These are phyloP conservation scores for Apiotrichum gamsii DNA, from an alignment of 1,284 basidiomycete genomes.

Conservation along the genomic window DNA sequence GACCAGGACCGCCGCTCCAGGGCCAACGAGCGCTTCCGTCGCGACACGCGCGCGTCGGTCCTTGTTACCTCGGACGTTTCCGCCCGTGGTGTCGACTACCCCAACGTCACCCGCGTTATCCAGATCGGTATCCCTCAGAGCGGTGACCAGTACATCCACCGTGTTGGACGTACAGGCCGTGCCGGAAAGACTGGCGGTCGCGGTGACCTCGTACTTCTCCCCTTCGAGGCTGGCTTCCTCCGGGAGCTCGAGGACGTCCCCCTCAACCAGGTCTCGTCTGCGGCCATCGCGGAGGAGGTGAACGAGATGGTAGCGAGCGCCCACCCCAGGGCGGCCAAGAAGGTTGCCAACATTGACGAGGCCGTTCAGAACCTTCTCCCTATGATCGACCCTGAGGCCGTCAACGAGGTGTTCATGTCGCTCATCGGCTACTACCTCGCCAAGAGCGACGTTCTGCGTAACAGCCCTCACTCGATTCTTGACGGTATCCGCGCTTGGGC, in stretches of 20 bases:
- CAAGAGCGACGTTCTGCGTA: conserved; percentile 54
- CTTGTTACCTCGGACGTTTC: conserved; percentile 86
- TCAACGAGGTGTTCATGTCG: conserved; percentile 63
- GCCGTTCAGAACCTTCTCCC: conserved; percentile 45
- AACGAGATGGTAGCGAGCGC: conserved; percentile 52
- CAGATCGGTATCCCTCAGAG: conserved; percentile 75
- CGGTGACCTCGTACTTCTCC: conserved; percentile 78
- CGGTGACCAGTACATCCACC: conserved; percentile 79
- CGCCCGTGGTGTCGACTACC: conserved; percentile 85
- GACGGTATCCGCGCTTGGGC: conserved; percentile 65
- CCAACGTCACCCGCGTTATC: conserved; percentile 84
- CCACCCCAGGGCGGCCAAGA: conserved; percentile 6
- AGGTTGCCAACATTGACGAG: conserved; percentile 41
- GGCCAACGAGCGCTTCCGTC: conserved; percentile 64
- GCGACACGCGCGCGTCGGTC: conserved; percentile 57
- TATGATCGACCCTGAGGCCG: conserved; percentile 54
- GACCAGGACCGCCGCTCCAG: conserved; percentile 60
- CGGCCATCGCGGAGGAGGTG: conserved; percentile 55
- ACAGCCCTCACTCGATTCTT: conserved; percentile 50
- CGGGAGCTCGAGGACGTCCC: conserved; percentile 65
- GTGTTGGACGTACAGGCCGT: conserved; percentile 86
- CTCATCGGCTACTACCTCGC: conserved; percentile 70
- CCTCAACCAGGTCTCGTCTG: conserved; percentile 57
- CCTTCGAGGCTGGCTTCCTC: conserved; percentile 74
- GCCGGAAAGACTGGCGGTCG: conserved; percentile 61